These are phyloP conservation scores for Colletotrichum tropicale DNA, from an alignment of 2,329 filamentous ascomycete species.

Conservation along the genomic window DNA sequence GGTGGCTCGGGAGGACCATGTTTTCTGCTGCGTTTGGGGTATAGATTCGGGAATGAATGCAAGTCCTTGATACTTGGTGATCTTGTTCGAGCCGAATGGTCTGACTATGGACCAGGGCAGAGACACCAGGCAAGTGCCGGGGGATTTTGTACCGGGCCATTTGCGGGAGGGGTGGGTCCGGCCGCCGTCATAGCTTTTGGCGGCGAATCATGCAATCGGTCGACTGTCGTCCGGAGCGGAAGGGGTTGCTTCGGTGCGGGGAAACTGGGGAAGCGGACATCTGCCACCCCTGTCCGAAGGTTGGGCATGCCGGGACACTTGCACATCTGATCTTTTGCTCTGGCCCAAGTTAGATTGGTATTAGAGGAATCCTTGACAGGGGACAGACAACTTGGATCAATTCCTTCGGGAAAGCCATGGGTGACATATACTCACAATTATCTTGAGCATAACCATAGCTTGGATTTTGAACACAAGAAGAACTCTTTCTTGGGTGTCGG, in stretches of 20 bases:
- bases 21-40: neutral
- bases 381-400: neutral
- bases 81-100: neutral
- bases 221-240: conserved; percentile 1
- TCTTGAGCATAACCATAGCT: too few relatives aligned
- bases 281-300: neutral
- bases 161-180: neutral
- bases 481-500: too few relatives aligned
- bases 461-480: too few relatives aligned
- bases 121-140: neutral
- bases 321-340: neutral
- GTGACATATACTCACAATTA: neutral
- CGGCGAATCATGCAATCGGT: neutral
- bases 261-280: neutral
- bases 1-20: conserved; percentile 15
- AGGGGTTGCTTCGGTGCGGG: neutral
- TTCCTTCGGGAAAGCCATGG: neutral
- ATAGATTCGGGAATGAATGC: neutral
- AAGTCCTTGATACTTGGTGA: neutral
- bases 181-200: neutral
- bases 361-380: neutral
- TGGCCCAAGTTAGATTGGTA: too few relatives aligned
- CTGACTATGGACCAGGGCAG: neutral
- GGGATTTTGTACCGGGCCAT: conserved; percentile 1
- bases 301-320: neutral